phyloP scores from a whole-genome alignment of 2,329 filamentous ascomycete species.

The Xylaria sp. region DNA sequence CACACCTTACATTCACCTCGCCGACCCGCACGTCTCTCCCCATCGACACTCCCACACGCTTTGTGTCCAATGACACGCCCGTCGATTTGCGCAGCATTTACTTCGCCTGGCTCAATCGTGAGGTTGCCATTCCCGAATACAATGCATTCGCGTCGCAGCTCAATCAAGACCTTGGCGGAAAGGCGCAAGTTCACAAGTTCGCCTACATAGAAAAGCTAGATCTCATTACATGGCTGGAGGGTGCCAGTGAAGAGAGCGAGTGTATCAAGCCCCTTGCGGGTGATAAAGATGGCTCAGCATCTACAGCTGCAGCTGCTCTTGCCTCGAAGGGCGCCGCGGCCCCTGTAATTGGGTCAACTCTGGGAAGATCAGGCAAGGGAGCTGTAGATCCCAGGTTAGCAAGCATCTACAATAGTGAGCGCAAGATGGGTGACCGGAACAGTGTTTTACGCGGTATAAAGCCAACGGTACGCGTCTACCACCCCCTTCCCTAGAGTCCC shows the following conservation, averaged over 20 bases:
- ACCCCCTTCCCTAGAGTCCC: no score
- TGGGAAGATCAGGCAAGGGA: conserved; percentile 64
- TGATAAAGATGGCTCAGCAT: conserved; percentile 58
- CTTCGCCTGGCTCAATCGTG: conserved; percentile 94
- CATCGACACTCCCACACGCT: conserved; percentile 79
- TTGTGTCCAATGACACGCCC: conserved; percentile 75
- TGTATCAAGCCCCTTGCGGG: conserved; percentile 85
- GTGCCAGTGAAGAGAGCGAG: conserved; percentile 87
- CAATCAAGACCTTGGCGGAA: conserved; percentile 74
- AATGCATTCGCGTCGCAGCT: conserved; percentile 81
- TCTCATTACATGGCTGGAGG: conserved; percentile 90
- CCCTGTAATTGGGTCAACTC: conserved; percentile 51
- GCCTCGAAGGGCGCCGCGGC: conserved; percentile 47
- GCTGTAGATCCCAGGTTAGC: conserved; percentile 79
- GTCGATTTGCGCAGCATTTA: conserved; percentile 93
- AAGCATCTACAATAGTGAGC: conserved; percentile 89
- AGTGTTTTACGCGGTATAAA: conserved; percentile 85
- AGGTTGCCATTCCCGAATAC: conserved; percentile 88
- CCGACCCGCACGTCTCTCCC: conserved; percentile 66
- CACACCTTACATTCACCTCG: conserved; percentile 74
- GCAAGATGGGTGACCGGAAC: conserved; percentile 92
- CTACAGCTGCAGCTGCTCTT: conserved; percentile 47
- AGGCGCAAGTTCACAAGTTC: conserved; percentile 80
- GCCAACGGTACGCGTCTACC: conserved; percentile 73
- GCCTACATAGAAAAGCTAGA: conserved; percentile 92